phyloP scores from a whole-genome alignment of 2,329 filamentous ascomycete species.

The Stachybotrys elegans region DNA sequence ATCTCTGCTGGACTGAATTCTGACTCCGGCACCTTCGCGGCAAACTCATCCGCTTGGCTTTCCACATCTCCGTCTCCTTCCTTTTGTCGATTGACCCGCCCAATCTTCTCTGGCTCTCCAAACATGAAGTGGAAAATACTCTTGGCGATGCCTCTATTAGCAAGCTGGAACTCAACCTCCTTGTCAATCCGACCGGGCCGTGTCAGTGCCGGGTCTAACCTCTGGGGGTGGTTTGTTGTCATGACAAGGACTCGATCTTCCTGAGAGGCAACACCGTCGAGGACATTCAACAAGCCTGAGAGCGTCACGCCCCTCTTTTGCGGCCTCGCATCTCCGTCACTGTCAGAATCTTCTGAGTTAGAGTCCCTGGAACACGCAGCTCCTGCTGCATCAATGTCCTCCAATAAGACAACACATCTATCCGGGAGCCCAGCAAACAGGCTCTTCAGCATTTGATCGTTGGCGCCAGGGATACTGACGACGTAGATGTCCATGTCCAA shows the following conservation, averaged over 20 bases:
- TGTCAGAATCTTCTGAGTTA: conserved; percentile 8
- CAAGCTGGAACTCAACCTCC: conserved; percentile 34
- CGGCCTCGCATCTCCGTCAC: conserved; percentile 5
- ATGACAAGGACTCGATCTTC: conserved; percentile 18
- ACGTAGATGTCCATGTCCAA: conserved; percentile 30
- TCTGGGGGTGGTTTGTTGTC: conserved; percentile 17
- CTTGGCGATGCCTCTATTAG: conserved; percentile 1
- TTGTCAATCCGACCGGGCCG: conserved; percentile 49
- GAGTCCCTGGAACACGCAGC: conserved; percentile 9
- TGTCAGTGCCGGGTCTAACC: conserved; percentile 16
- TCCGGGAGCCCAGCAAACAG: conserved; percentile 26
- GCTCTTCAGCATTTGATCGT: conserved; percentile 21
- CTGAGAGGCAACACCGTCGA: conserved; percentile 15
- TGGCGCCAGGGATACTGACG: conserved; percentile 25
- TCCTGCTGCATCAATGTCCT: conserved; percentile 30
- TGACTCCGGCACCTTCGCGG: conserved; percentile 35
- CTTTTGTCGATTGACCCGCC: conserved; percentile 4
- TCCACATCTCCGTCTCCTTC: not conserved
- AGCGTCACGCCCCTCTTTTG: conserved; percentile 8
- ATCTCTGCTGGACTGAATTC: conserved; percentile 49
- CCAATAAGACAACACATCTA: conserved; percentile 32
- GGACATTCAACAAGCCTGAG: conserved; percentile 16
- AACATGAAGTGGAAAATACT: conserved; percentile 10
- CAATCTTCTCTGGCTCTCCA: conserved; percentile 3
- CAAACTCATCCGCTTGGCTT: conserved; percentile 26